Evolutionary conservation across 371 early-diverging fungal genomes (phyloP), one percentile per base, ranked within the genome.

Genomic region (Chytridium lagenaria): DNA sequence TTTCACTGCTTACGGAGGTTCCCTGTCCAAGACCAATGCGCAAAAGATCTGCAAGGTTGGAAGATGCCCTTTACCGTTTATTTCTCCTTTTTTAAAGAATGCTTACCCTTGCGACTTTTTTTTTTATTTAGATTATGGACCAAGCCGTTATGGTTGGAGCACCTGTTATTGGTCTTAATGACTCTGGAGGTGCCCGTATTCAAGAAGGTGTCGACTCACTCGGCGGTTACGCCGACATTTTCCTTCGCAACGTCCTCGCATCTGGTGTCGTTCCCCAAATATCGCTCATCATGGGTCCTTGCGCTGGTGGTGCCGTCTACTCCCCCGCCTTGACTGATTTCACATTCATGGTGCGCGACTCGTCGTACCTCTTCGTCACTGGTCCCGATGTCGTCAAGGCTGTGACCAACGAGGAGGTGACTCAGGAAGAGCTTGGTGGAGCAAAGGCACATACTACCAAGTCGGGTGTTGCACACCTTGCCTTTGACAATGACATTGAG

Each of bases 131-230:
- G 81, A 81, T 97, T 78, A 95, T 98, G 95, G 96, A 98, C 81
- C 92, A 94, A 78, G 98, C 98, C 22, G 84, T 98, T 83, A 79
- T 90, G 52, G 96, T 94, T 19, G 96, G 97, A 59, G 97, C 95
- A 19, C 98, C 98, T 19, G 91, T 98, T 15, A 92, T 98, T 68
- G 98, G 97, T 1, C 78, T 98, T 39, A 95, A 98, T 77, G 98
- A 98, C 83, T 96, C 96, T 67, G 98, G 98, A 63, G 98, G 98
- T 78, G 98, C 98, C 37, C 90, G 98, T 76, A 98, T 98, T 71
- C 97, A 98, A 80, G 98, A 98, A 81, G 98, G 98, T 72, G 97
- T 98, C 3, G 96, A 95, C 78, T 95, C 96, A 22, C 82, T 98
- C 52, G 96, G 93, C 22, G 98, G 98, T 1, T 97, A 97, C 83